Evolutionary conservation across 2,329 filamentous ascomycete species (phyloP).

Genomic region (Verticillium isaacii): DNA sequence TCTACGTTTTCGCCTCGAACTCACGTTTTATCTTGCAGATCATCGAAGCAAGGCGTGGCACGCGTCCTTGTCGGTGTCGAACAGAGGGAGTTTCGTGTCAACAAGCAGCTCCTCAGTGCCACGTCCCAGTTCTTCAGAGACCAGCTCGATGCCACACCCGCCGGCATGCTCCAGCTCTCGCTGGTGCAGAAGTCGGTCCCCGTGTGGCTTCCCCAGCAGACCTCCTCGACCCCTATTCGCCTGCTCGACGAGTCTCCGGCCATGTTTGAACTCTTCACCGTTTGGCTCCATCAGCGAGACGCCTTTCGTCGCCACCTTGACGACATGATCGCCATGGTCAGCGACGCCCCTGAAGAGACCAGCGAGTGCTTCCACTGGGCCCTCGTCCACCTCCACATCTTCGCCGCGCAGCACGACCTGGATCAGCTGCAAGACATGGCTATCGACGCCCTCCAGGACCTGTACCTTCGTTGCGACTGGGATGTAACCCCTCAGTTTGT

Average conservation of each 20-base stretch:
- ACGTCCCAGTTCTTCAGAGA: conserved; percentile 44
- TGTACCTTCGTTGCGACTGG: conserved; percentile 56
- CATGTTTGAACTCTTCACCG: conserved; percentile 49
- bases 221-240: conserved; percentile 19
- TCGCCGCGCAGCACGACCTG: conserved; percentile 47
- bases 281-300: conserved; percentile 41
- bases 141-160: conserved; percentile 32
- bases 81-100: conserved; percentile 34
- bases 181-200: conserved; percentile 20
- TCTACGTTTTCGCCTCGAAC: neutral
- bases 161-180: conserved; percentile 11
- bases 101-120: conserved; percentile 39
- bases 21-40: neutral
- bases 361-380: conserved; percentile 45
- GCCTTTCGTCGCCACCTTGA: conserved; percentile 40
- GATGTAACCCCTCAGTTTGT: conserved; percentile 49
- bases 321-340: conserved; percentile 25
- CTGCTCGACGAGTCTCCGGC: conserved; percentile 41
- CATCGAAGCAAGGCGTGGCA: conserved; percentile 13
- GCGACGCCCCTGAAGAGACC: conserved; percentile 12
- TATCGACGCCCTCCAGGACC: conserved; percentile 55
- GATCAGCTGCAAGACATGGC: conserved; percentile 48
- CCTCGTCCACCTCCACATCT: conserved; percentile 52
- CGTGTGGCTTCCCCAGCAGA: conserved; percentile 26
- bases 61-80: conserved; percentile 38